Evolutionary conservation across 495 filamentous ascomycete species (phyloP), one percentile per base, ranked within the genome.

Genomic region (Neurospora sp.): DNA sequence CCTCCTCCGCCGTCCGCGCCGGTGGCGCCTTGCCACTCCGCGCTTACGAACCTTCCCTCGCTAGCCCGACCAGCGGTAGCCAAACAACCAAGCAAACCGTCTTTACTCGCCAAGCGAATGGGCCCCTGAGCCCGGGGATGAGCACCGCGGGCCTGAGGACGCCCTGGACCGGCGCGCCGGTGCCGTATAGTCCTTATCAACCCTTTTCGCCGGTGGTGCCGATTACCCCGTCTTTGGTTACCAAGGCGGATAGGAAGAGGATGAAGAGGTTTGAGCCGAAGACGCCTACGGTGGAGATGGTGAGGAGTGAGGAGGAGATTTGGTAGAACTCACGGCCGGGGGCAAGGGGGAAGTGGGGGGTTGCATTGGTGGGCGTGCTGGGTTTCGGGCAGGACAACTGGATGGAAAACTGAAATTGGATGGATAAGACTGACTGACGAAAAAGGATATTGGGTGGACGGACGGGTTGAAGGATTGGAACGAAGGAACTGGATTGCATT

Each of bases 171-270:
- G 93, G 92, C 6, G 88, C 92, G 49, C 90, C 93, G 1, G 85
- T 87, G 41, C 95, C 95, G 7, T 97, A 98, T 81, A 91, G 89
- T 72, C 93, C 95, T 6, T 98, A 98, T 78, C 96, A 97, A 87
- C 95, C 95, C 0, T 95, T 92, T 78, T 93, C 92, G 2, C 94
- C 95, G 0, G 86, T 96, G 9, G 92, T 96, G 18, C 95, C 95
- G 0, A 89, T 98, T 73, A 96, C 94, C 39, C 94, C 95, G 4
- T 5, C 1, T 89, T 85, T 94, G 69, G 90, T 93, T 54, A 93
- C 90, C 12, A 90, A 88, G 81, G 87, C 88, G 74, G 93, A 97
- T 77, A 82, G 93, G 69, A 94, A 92, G 85, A 82, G 85, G 73
- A 88, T 86, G 86, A 88, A 84, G 84, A 88, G 84, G 83, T 75